Base-by-base conservation (phyloP, 345 rosid genomes). In the Microcos paniculata region DNA sequence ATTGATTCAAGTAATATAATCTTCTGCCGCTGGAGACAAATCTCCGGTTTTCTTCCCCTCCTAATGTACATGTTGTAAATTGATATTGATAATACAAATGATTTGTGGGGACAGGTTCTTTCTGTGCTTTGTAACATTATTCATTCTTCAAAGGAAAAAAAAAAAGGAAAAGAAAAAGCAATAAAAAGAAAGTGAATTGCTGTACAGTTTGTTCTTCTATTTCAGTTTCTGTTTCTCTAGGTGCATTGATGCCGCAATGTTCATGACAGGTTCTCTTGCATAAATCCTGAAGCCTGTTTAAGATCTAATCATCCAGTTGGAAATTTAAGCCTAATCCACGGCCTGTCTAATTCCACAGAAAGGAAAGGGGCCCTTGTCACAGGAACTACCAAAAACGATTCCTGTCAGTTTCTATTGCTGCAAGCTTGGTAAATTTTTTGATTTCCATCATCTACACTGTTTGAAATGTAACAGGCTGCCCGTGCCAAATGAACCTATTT, bases 1-100 rank as follows among this genome's bases (percentile, higher is more conserved):
- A 83, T 86, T 80, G 85, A 80, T 86, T 77, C 78, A 70, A 76
- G 82, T 42, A 71, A 76, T 73, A 70, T 73, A 35, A 3, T 61
- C 70, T 73, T 59, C 38, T 43, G 69, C 73, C 63, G 66, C 81
- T 42, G 15, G 77, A n/a, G 79, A 75, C 51, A 66, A 75, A 49
- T 66, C 78, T 72, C 75, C 80, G 84, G 86, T 80, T 77, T 76
- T 78, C 43, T 15, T 76, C 66, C 79, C 66, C 81, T 81, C 79
- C 77, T 85, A 79, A 61, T 91, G 95, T 91, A 89, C 82, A 85
- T 76, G 76, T 75, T 94, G 94, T 92, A 92, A 88, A 92, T 90
- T 85, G 74, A 83, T 78, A 77, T 81, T 76, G 80, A 74, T 73
- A 78, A 62, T 78, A 77, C 81, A 73, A 79, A 80, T 80, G 70